These are phyloP conservation scores for Irpex rosettiformis DNA, from an alignment of 1,284 basidiomycete species.

Conservation along the genomic window DNA sequence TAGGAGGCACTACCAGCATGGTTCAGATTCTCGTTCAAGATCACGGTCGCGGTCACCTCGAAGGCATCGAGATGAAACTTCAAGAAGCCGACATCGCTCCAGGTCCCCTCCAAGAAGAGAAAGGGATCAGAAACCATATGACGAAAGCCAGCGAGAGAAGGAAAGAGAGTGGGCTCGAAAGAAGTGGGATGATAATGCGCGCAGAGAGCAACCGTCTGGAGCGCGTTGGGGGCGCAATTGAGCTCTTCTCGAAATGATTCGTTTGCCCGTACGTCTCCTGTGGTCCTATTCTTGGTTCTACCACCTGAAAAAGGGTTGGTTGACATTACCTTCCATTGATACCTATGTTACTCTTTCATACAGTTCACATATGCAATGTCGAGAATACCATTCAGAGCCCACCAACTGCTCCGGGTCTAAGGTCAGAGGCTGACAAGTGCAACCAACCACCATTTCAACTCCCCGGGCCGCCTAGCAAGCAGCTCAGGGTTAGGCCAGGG, in stretches of 20 bases:
- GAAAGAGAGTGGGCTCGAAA: slow-evolving; percentile 51
- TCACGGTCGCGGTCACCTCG: slow-evolving; percentile 47
- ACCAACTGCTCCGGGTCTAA: not conserved
- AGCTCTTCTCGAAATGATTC: slow-evolving; percentile 5
- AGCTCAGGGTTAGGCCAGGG: too few species aligned
- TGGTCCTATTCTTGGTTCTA: not conserved
- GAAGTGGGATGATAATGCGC: slow-evolving; percentile 46
- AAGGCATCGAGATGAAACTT: slow-evolving; percentile 11
- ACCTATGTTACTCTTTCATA: not conserved
- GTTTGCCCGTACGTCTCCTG: not conserved
- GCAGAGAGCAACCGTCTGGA: slow-evolving; percentile 29
- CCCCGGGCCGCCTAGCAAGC: too few species aligned
- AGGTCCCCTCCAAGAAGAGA: slow-evolving; percentile 24
- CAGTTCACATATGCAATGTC: too few species aligned
- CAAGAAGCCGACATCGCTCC: slow-evolving; percentile 7
- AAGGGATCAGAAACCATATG: slow-evolving; percentile 29
- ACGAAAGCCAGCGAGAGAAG: slow-evolving; percentile 38
- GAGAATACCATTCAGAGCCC: too few species aligned
- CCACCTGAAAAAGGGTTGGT: not conserved
- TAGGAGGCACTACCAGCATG: slow-evolving; percentile 14
- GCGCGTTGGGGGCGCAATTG: slow-evolving; percentile 26
- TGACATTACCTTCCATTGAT: not conserved
- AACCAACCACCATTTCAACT: too few species aligned
- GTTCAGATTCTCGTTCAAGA: slow-evolving; percentile 31
- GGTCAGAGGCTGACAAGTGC: not conserved